Evolutionary conservation across 2,329 filamentous ascomycete species (phyloP), one percentile per base, ranked within the genome.

Genomic region (Fusarium hostae): DNA sequence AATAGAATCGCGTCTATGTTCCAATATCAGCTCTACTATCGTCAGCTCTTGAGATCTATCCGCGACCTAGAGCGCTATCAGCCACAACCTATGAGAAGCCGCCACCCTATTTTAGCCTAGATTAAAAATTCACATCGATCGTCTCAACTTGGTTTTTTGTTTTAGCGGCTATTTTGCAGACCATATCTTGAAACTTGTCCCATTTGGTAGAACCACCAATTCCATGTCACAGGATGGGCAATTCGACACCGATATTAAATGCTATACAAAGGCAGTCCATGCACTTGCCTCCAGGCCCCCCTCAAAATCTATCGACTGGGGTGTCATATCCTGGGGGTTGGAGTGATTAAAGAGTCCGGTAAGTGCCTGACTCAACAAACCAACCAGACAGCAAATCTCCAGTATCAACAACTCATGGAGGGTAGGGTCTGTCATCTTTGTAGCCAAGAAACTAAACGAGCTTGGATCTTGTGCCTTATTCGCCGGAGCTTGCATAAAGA

Each of bases 401-500:
- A 26, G 26, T 26, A 26, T 26, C 26, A 26, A 26, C 63, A 56
- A 40, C 39, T 24, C 32, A 44, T 50, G 26, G 28, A 67, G 35
- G 54, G 37, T 41, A 48, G 40, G 43, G 22, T 34, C 39, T 15
- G 48, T 43, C 48, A 47, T 56, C 43, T 45, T 35, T 22, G 26
- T 28, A 59, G 69, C 60, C 69, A 63, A 70, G 60, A 56, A 55
- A 40, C 60, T 66, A 72, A 55, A 48, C 34, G 20, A 57, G 50
- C 39, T 39, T 65, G 41, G 52, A 32, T 47, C 41, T 58, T 39
- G 30, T 32, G 28, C n/a, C 54, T 57, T 59, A 45, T 66, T 61
- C 37, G 56, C 48, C 22, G 28, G 50, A 51, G 50, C 45, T 44
- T 50, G 58, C 66, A 57, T 50, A 35, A 54, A 54, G 32, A 35